Percentiles rank a stretch among this genome's conserved stretches.
Conservation (phyloP, 176 grass and related monocot genomes). For the Ensete ventricosum region DNA sequence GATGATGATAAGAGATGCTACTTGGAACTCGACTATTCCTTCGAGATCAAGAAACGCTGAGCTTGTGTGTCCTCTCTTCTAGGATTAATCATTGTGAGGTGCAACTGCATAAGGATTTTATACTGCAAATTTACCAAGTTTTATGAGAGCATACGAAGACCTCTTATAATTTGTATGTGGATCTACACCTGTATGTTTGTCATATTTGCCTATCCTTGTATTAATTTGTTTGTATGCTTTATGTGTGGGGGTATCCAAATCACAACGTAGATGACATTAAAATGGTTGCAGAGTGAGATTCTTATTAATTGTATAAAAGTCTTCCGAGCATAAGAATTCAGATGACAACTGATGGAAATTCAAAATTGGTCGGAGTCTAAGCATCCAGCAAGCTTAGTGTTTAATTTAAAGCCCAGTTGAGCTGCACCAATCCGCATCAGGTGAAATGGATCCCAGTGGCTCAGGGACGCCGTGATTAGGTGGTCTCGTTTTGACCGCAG, state of each 20-base stretch:
- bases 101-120: not conserved
- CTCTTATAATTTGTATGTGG: not conserved
- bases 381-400: too few species aligned
- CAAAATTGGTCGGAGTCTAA: too few species aligned
- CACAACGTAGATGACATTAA: not conserved
- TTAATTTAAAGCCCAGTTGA: too few species aligned
- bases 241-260: not conserved
- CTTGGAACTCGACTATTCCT: conserved; percentile 35
- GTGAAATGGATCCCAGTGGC: too few species aligned
- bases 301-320: not conserved
- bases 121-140: not conserved
- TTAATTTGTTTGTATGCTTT: not conserved
- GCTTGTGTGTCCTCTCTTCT: not conserved
- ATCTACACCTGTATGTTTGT: not conserved
- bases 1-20: conserved; percentile 43
- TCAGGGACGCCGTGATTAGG: too few species aligned
- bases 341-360: not conserved
- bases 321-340: not conserved
- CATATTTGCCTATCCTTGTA: not conserved
- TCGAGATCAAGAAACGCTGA: conserved; percentile 40
- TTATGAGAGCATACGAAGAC: not conserved
- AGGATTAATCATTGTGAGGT: not conserved
- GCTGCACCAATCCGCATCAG: too few species aligned
- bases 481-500: too few species aligned
- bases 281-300: not conserved